Evolutionary conservation across 306 rosid genomes (phyloP).

Genomic region (Trifolium repens): DNA sequence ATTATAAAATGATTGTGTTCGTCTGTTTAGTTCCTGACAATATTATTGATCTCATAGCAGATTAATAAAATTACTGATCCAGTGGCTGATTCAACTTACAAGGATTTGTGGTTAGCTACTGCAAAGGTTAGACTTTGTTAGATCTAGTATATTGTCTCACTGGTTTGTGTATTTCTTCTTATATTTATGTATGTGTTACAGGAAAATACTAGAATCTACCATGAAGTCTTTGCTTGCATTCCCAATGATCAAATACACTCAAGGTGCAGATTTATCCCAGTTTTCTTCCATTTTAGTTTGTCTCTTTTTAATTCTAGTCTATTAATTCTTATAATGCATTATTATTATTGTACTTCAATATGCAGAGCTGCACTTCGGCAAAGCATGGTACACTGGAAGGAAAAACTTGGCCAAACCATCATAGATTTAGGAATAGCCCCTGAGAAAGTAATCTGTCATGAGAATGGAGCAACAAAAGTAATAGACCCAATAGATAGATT

Average conservation of each 20-base stretch:
- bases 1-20: conserved; percentile 3
- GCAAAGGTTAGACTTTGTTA: conserved; percentile 71
- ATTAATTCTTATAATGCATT: background rate
- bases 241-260: conserved; percentile 88
- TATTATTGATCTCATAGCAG: conserved; percentile 44
- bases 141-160: background rate
- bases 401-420: conserved; percentile 72
- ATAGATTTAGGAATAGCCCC: conserved; percentile 93
- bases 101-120: conserved; percentile 83
- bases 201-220: conserved; percentile 82
- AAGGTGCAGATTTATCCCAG: conserved; percentile 56
- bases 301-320: background rate
- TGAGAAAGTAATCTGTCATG: conserved; percentile 51
- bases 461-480: conserved; percentile 57
- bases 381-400: conserved; percentile 65
- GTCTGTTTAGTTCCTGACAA: conserved; percentile 4
- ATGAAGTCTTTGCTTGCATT: conserved; percentile 83
- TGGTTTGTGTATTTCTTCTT: conserved; percentile 17
- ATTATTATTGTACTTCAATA: background rate
- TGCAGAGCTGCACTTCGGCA: conserved; percentile 84
- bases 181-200: conserved; percentile 36
- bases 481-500: conserved; percentile 65
- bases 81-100: conserved; percentile 78
- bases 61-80: conserved; percentile 72
- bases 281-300: background rate